Percentiles rank a stretch among this genome's conserved stretches.
phyloP scores from a whole-genome alignment of 148 eudicot genomes.

The Chenopodium album region DNA sequence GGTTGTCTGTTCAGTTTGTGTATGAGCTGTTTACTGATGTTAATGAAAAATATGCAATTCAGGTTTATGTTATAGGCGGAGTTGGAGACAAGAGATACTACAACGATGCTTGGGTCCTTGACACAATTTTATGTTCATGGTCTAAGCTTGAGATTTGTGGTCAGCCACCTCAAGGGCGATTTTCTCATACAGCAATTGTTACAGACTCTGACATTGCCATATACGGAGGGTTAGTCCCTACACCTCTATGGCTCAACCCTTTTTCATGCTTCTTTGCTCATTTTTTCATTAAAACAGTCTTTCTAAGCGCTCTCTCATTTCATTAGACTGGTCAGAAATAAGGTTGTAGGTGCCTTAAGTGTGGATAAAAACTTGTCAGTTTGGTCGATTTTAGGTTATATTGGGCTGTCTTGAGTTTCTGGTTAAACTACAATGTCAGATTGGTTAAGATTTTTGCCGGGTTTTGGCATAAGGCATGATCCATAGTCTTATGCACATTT shows the following conservation, averaged over 20 bases:
- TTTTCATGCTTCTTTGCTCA: neutral
- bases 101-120: constrained; percentile 78
- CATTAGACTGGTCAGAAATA: neutral
- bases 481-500: neutral
- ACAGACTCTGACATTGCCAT: constrained; percentile 56
- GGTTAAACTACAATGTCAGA: neutral
- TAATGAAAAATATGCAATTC: constrained; percentile 8
- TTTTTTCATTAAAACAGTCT: neutral
- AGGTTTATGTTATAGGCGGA: constrained; percentile 83
- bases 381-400: too few species aligned
- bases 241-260: too few species aligned
- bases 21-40: neutral
- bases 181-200: constrained; percentile 79
- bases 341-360: too few species aligned
- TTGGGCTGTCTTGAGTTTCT: neutral
- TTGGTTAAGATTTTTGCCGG: too few species aligned
- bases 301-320: neutral
- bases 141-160: constrained; percentile 58
- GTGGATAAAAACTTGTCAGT: too few species aligned
- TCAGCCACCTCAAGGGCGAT: constrained; percentile 77
- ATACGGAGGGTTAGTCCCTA: constrained; percentile 77
- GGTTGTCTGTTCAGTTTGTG: neutral
- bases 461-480: neutral
- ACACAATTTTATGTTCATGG: constrained; percentile 53
- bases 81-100: constrained; percentile 86